Conservation (phyloP, 2,329 filamentous ascomycete species). For the Alternaria burnsii region DNA sequence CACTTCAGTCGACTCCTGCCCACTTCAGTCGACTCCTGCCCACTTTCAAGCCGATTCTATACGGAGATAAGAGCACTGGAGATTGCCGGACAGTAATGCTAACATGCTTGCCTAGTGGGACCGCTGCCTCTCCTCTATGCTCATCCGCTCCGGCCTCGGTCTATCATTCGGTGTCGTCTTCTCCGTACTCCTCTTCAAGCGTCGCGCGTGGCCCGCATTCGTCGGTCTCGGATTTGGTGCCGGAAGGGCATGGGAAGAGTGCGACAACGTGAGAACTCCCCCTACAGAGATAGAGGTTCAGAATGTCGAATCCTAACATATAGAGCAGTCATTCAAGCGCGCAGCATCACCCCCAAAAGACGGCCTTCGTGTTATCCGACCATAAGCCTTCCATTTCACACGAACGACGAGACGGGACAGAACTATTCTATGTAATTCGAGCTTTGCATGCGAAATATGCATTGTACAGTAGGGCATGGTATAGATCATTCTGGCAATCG, state of each 20-base stretch:
- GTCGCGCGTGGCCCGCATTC: slow-evolving; percentile 96
- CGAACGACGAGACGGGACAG: slow-evolving; percentile 9
- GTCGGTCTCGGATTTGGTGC: slow-evolving; percentile 94
- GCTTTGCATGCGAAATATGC: slow-evolving; percentile 31
- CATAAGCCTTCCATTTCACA: slow-evolving; percentile 36
- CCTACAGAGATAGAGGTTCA: background rate
- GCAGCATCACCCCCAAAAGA: slow-evolving; percentile 58
- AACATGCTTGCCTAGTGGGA: slow-evolving; percentile 77
- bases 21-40: background rate
- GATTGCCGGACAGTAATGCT: slow-evolving; percentile 18
- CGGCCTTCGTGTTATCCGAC: slow-evolving; percentile 58
- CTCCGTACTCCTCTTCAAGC: slow-evolving; percentile 97
- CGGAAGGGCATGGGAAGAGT: slow-evolving; percentile 97
- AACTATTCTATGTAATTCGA: slow-evolving; percentile 26
- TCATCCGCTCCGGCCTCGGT: slow-evolving; percentile 95
- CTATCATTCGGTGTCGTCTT: slow-evolving; percentile 98
- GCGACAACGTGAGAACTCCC: slow-evolving; percentile 69
- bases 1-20: background rate
- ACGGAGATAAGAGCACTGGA: slow-evolving; percentile 8
- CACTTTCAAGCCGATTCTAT: background rate
- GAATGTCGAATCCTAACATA: slow-evolving; percentile 12
- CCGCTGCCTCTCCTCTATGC: slow-evolving; percentile 94
- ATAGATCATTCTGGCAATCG: slow-evolving; percentile 42
- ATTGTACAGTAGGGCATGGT: slow-evolving; percentile 49
- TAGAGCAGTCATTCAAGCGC: slow-evolving; percentile 60